Base-by-base conservation (phyloP, 179 eudicot species). In the Heliamphora pulchella region DNA sequence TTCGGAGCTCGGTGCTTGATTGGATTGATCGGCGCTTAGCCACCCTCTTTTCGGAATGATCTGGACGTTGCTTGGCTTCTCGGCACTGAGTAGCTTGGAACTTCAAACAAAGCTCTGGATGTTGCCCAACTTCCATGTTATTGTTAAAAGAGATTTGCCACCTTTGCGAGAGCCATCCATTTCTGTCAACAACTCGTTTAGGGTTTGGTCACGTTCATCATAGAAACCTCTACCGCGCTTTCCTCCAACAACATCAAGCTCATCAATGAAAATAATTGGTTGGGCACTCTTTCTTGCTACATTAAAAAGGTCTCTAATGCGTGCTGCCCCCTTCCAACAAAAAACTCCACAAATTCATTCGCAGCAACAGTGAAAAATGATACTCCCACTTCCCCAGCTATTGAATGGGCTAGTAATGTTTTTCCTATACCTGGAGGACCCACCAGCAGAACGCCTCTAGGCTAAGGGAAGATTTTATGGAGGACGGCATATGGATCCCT, bases 401-500 rank as follows among this genome's bases (percentile, higher is more conserved):
- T 97, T 59, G 99, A 98, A 80, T 98, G 99, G 69, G 99, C 99
- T 63, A 96, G 89, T 75, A 96, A 85, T 59, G 99, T 96, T 87
- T 96, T 96, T 66, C 99, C 99, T 43, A 98, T 94, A 80, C 99
- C 99, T 63, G 99, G 99, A 54, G 97, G 96, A 59, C 99, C 99
- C 5, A 94, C 94, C 72, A 96, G 90, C 78, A 96, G 88, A 76
- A 96, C 97, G 20, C 99, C 99, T 90, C 90, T 85, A 0, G 99
- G 99, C 31, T 31, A 31, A 31, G 31, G 31, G 31, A 31, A 31
- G 31, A 31, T 31, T 31, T 31, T 31, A 31, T 31, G 31, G 31
- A 31, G 31, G 31, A 31, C 31, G 31, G 31, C 31, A 31, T 31
- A 31, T 31, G 31, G 31, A 31, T 31, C 31, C 31, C 31, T 31